Evolutionary conservation across 495 filamentous ascomycete genomes (phyloP).

Genomic region (Talaromyces nanjingensis): DNA sequence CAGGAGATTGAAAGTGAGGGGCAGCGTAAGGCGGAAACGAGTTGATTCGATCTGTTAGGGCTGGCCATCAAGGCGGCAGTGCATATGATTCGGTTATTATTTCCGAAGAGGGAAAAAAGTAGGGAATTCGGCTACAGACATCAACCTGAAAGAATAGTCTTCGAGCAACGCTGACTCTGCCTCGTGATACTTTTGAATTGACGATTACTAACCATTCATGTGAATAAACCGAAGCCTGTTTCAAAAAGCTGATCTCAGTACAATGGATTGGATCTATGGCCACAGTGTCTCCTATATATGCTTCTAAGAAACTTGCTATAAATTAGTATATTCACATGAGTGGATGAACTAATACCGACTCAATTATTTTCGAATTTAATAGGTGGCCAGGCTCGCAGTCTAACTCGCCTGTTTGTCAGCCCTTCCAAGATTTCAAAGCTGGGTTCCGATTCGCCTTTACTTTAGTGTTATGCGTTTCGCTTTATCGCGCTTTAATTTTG

Average conservation of each 20-base stretch:
- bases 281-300: too few relatives aligned
- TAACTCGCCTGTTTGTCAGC: too few relatives aligned
- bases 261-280: not conserved
- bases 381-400: too few relatives aligned
- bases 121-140: not conserved
- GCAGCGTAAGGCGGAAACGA: not conserved
- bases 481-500: too few relatives aligned
- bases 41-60: not conserved
- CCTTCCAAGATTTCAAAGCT: too few relatives aligned
- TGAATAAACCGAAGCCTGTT: not conserved
- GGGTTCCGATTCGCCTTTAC: too few relatives aligned
- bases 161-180: not conserved
- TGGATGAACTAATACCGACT: too few relatives aligned
- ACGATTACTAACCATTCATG: not conserved
- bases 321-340: too few relatives aligned
- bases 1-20: not conserved
- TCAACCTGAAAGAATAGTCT: not conserved
- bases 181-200: not conserved
- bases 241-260: not conserved
- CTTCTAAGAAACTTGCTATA: too few relatives aligned
- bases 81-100: conserved; percentile 5
- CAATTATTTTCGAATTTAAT: too few relatives aligned
- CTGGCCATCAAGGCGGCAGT: not conserved
- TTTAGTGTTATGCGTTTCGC: too few relatives aligned
- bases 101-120: not conserved